Evolutionary conservation across 2,329 filamentous ascomycete genomes (phyloP).

Genomic region (Alternaria gaisen): DNA sequence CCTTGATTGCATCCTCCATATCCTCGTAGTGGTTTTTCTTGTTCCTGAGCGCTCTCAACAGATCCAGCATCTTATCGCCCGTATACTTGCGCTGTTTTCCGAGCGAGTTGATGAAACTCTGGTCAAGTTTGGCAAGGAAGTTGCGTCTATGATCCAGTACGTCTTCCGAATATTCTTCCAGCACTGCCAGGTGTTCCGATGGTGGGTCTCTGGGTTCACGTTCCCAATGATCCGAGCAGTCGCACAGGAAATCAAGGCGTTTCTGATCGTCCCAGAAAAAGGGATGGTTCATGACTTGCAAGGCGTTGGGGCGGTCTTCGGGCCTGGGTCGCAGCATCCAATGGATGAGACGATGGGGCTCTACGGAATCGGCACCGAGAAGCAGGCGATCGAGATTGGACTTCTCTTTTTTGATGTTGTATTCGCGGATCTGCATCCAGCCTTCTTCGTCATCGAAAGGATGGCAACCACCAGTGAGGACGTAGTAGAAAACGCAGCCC

Average conservation of each 20-base stretch:
- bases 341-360: slow-evolving; percentile 85
- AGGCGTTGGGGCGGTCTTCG: slow-evolving; percentile 74
- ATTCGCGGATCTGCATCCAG: slow-evolving; percentile 84
- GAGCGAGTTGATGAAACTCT: slow-evolving; percentile 85
- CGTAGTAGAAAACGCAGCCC: slow-evolving; percentile 98
- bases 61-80: slow-evolving; percentile 80
- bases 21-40: slow-evolving; percentile 99
- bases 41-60: slow-evolving; percentile 88
- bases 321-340: slow-evolving; percentile 79
- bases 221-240: slow-evolving; percentile 96
- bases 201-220: slow-evolving; percentile 87
- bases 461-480: slow-evolving; percentile 90
- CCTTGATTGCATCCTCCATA: slow-evolving; percentile 82
- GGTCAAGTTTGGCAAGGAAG: slow-evolving; percentile 79
- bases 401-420: slow-evolving; percentile 93
- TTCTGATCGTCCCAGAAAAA: slow-evolving; percentile 97
- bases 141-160: slow-evolving; percentile 69
- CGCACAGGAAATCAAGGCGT: slow-evolving; percentile 89
- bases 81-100: slow-evolving; percentile 97
- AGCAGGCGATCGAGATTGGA: slow-evolving; percentile 76
- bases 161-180: slow-evolving; percentile 60
- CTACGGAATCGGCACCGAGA: slow-evolving; percentile 83
- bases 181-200: slow-evolving; percentile 69
- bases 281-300: slow-evolving; percentile 86
- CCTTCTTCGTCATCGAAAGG: slow-evolving; percentile 94